Conservation (phyloP, 164 flowering plant genomes). For the Vitis rupestris region DNA sequence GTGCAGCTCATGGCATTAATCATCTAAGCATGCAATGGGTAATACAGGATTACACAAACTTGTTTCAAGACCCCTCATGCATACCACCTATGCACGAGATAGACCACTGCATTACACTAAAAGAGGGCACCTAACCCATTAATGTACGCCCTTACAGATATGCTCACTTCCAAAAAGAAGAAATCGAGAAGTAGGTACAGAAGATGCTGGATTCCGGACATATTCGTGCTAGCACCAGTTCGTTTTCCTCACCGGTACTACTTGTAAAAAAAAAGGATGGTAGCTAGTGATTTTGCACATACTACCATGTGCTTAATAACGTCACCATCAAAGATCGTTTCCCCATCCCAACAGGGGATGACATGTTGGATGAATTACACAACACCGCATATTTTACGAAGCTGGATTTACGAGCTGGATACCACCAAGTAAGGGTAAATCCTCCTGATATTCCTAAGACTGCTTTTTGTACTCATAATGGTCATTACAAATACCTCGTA, state of each 20-base stretch:
- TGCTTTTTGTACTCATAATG: too few relatives aligned
- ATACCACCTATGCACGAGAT: slow-evolving; percentile 2
- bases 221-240: not conserved
- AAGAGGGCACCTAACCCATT: not conserved
- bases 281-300: too few relatives aligned
- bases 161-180: slow-evolving; percentile 6
- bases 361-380: too few relatives aligned
- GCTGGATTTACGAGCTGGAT: not conserved
- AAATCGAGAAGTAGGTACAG: not conserved
- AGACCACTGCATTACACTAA: slow-evolving; percentile 1
- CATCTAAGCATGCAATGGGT: too few relatives aligned
- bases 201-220: not conserved
- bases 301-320: too few relatives aligned
- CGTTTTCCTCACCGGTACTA: not conserved
- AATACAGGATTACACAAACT: not conserved
- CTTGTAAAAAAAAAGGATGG: not conserved
- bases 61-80: not conserved
- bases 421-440: not conserved
- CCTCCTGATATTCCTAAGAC: too few relatives aligned
- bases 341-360: too few relatives aligned
- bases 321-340: not conserved
- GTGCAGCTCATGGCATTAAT: too few relatives aligned
- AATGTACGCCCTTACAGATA: slow-evolving; percentile 9
- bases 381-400: not conserved
- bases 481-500: too few relatives aligned